These are phyloP conservation scores for Fusarium sp. DNA, from an alignment of 2,329 filamentous ascomycete species.

Conservation along the genomic window DNA sequence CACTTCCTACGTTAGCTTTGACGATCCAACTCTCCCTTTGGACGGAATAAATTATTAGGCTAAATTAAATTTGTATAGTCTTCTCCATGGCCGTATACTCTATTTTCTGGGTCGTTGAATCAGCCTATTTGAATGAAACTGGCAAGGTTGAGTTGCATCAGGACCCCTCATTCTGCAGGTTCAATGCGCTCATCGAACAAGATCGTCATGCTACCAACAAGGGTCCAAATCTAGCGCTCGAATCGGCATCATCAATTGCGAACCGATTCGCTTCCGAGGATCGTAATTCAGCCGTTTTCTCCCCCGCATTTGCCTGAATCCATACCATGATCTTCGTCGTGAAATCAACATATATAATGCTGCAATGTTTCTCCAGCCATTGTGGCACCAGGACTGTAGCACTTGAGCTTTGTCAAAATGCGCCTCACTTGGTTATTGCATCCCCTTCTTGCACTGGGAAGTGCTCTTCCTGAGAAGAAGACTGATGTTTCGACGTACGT, in stretches of 20 bases:
- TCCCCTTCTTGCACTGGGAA: conserved; percentile 3
- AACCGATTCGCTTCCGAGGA: background rate
- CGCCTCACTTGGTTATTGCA: background rate
- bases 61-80: background rate
- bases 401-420: background rate
- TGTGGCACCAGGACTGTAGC: accelerated
- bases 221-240: conserved; percentile 14
- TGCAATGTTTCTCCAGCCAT: background rate
- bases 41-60: conserved; percentile 5
- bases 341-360: background rate
- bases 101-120: background rate
- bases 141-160: background rate
- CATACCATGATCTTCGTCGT: background rate
- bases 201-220: conserved; percentile 11
- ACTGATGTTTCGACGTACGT: conserved; percentile 2
- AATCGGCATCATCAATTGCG: conserved; percentile 2
- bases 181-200: conserved; percentile 1
- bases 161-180: conserved; percentile 7
- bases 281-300: background rate
- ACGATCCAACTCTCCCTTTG: no score
- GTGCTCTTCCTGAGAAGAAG: background rate
- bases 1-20: no score
- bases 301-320: conserved; percentile 16
- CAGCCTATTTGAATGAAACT: conserved; percentile 11
- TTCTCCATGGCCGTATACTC: background rate